A percentile compares a stretch with the other conserved stretches of the same genome.
These are phyloP conservation scores for Cornus florida DNA, from an alignment of 148 eudicot species.

Conservation along the genomic window DNA sequence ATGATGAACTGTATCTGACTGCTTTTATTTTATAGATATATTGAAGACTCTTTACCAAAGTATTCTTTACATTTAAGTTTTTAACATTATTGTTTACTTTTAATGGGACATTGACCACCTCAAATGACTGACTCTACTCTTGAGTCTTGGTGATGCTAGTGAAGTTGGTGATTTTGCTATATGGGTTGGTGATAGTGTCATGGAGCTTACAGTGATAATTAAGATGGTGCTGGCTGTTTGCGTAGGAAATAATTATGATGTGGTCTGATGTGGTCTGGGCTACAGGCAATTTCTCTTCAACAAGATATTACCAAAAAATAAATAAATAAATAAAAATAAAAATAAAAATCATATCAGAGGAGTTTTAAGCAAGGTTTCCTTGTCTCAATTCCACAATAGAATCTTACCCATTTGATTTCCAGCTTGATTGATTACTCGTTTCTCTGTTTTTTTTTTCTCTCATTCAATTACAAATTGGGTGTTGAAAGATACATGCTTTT, in stretches of 20 bases:
- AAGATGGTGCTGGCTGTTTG: not conserved
- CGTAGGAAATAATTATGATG: not conserved
- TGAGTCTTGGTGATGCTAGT: not conserved
- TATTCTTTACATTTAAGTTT: not conserved
- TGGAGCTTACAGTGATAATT: no score
- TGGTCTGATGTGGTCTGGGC: not conserved
- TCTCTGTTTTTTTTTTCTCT: not conserved
- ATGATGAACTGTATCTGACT: not conserved
- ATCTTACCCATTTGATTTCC: not conserved
- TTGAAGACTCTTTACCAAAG: not conserved
- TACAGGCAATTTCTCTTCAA: not conserved
- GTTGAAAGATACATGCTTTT: no score
- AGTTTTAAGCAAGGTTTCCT: not conserved
- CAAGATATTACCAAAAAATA: not conserved
- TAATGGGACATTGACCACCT: not conserved
- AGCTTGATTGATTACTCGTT: not conserved
- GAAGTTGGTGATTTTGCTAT: not conserved
- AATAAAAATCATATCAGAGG: not conserved
- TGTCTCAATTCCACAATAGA: not conserved
- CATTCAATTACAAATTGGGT: no score
- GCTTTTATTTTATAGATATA: not conserved
- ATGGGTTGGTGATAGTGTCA: not conserved
- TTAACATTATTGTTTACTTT: not conserved
- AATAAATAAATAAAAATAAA: no score
- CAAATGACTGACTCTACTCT: not conserved